Evolutionary conservation across 2,329 filamentous ascomycete species (phyloP).

Genomic region (Ciborinia camelliae): DNA sequence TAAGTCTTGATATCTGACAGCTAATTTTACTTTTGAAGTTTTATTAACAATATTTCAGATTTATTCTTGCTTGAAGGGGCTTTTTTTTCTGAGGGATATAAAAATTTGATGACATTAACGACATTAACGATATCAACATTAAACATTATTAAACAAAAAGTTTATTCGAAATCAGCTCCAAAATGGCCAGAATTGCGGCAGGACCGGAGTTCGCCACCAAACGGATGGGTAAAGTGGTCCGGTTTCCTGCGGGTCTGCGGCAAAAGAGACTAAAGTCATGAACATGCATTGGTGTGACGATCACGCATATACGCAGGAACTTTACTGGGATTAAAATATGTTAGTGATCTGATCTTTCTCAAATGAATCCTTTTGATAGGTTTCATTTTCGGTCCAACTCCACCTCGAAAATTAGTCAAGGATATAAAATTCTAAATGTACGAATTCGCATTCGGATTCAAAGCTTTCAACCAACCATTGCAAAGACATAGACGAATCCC

Average conservation of each 20-base stretch:
- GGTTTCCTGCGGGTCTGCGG: background rate
- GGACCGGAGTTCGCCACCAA: background rate
- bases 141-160: no score
- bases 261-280: background rate
- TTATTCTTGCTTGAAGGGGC: constrained; percentile 13
- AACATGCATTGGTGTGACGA: background rate
- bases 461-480: background rate
- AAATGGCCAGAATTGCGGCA: background rate
- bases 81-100: background rate
- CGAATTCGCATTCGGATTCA: background rate
- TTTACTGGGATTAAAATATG: background rate
- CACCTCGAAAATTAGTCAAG: background rate
- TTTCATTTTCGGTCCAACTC: background rate
- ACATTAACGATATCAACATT: no score
- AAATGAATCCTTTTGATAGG: no score
- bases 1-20: constrained; percentile 11
- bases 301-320: background rate
- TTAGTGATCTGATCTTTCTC: background rate
- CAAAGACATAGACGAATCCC: background rate
- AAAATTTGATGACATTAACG: background rate
- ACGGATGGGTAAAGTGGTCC: background rate
- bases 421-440: background rate
- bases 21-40: background rate
- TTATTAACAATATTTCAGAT: constrained; percentile 14
- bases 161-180: background rate